Evolutionary conservation across 352 stramenopile genomes (phyloP), one percentile per base, ranked within the genome.

Genomic region (Hyaloperonospora arabidopsidis): DNA sequence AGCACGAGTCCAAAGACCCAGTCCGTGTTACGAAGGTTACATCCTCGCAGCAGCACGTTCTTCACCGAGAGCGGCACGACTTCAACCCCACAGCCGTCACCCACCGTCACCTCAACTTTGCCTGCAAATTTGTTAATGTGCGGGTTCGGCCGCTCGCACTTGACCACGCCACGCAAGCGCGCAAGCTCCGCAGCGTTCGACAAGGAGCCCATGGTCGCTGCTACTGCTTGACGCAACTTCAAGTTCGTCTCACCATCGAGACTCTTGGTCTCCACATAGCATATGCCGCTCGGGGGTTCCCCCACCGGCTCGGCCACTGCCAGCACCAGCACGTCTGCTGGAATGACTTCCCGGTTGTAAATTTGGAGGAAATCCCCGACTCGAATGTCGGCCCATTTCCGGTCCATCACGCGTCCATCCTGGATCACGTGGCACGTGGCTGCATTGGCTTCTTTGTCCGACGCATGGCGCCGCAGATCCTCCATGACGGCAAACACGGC

Each of bases 201-300:
- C 14, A 89, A 61, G 14, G 64, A 65, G 44, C 52, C 79, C 79
- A 89, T 89, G 8, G 79, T 90, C 10, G 76, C 68, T 0, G 77
- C 68, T 22, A 91, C 75, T 2, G 80, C 79, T 34, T 93, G 67
- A 1, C 87, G 76, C 13, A 91, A 57, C 64, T 97, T 97, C n/a
- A 97, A 66, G 52, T 97, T 97, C 3, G 86, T 97, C 59, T 97
- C 89, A 2, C 89, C 89, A 59, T 97, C 89, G 1, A 97, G 66
- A 45, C 73, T 91, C 45, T 93, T 93, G 50, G 89, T 97, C 65
- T 96, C 84, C 5, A 96, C 84, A 57, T 93, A 95, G 65, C 82
- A 93, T 35, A 90, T 87, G 22, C 86, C 85, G 38, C 77, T 91
- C 0, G 85, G 79, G 6, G 74, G 70, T 57, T 86, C 65, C 0